Evolutionary conservation across 257 asterid species (phyloP).

Genomic region (Plantago elongata): DNA sequence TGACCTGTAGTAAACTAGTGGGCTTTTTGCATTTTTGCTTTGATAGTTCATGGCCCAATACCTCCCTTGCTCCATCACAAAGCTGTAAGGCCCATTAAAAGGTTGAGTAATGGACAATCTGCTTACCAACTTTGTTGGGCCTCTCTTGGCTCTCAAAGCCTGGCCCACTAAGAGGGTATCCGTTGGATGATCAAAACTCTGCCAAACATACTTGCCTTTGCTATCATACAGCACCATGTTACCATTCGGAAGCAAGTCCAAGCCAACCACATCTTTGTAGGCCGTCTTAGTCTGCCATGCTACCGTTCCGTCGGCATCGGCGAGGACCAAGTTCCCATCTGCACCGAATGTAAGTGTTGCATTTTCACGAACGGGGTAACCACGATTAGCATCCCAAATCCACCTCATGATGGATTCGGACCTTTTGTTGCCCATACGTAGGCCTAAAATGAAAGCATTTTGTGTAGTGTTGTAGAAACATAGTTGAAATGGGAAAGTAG

Average conservation of each 20-base stretch:
- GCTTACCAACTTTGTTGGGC: constrained; percentile 25
- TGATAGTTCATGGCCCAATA: constrained; percentile 26
- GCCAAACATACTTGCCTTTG: constrained; percentile 25
- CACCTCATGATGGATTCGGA: constrained; percentile 26
- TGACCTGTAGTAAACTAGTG: constrained; percentile 26
- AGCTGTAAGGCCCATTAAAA: constrained; percentile 23
- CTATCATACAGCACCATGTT: constrained; percentile 27
- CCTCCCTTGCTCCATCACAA: constrained; percentile 22
- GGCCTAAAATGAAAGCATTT: constrained; percentile 21
- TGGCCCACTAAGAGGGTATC: constrained; percentile 33
- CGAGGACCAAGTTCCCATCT: constrained; percentile 28
- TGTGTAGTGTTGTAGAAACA: constrained; percentile 34
- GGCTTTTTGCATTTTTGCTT: constrained; percentile 16
- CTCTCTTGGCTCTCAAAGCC: constrained; percentile 11
- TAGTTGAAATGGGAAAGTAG: constrained; percentile 21
- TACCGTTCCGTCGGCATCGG: constrained; percentile 24
- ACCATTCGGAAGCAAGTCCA: constrained; percentile 27
- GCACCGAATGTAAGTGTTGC: constrained; percentile 23
- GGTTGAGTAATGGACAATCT: constrained; percentile 16
- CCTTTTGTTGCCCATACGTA: constrained; percentile 16
- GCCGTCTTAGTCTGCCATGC: constrained; percentile 28
- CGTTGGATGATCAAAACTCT: constrained; percentile 32
- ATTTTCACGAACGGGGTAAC: constrained; percentile 25
- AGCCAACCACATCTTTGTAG: constrained; percentile 24
- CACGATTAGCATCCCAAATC: constrained; percentile 33